phyloP scores from a whole-genome alignment of 176 grass and related monocot species.

The Eremochloa ophiuroides region DNA sequence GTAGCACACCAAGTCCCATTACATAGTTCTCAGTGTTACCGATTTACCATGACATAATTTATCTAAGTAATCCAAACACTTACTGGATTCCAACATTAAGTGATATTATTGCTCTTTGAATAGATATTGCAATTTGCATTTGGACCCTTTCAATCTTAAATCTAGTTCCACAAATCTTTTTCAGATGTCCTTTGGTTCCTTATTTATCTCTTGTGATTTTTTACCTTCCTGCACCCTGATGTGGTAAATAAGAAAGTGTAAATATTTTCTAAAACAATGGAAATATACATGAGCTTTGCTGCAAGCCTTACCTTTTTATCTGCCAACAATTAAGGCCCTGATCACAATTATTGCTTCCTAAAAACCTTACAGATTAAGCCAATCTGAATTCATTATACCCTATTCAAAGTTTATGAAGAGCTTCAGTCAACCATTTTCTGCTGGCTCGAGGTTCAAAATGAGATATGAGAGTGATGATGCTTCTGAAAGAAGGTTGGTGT shows the following conservation, averaged over 20 bases:
- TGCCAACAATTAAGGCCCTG: neutral
- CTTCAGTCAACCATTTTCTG: slow-evolving; percentile 57
- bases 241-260: neutral
- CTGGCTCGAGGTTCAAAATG: slow-evolving; percentile 90
- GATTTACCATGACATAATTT: neutral
- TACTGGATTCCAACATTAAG: neutral
- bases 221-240: neutral
- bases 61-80: neutral
- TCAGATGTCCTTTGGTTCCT: neutral
- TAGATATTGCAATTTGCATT: neutral
- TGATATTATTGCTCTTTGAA: neutral
- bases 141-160: neutral
- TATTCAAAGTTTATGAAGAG: slow-evolving; percentile 86
- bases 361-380: slow-evolving; percentile 48
- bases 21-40: neutral
- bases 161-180: neutral
- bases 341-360: neutral
- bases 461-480: slow-evolving; percentile 90
- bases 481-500: slow-evolving; percentile 66
- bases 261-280: neutral
- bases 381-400: slow-evolving; percentile 83
- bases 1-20: neutral
- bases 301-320: neutral
- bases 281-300: neutral
- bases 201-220: neutral